These are phyloP conservation scores for Leptomonas seymouri DNA, from an alignment of 208 protist species.

Conservation along the genomic window DNA sequence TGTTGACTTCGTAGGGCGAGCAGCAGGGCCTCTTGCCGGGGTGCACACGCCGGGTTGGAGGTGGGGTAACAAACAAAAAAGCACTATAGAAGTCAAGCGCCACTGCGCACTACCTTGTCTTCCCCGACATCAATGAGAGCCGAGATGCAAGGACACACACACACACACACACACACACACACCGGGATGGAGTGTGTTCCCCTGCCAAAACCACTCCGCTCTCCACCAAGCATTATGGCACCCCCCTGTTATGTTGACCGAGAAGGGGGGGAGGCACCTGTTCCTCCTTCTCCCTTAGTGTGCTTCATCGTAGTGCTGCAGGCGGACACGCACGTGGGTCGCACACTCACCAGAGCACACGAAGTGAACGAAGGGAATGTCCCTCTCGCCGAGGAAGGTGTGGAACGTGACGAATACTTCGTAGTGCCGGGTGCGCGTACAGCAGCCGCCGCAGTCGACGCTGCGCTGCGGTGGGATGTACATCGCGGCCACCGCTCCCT, in stretches of 20 bases:
- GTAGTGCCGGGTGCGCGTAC: conserved; percentile 58
- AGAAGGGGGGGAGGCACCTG: too few species aligned
- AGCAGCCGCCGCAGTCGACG: conserved; percentile 83
- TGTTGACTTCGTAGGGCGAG: too few species aligned
- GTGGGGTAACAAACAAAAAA: not conserved
- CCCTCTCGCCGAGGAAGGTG: conserved; percentile 28
- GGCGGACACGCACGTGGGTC: conserved; percentile 44
- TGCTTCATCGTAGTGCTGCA: conserved; percentile 51
- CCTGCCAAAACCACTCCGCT: too few species aligned
- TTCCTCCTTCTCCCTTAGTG: conserved; percentile 16
- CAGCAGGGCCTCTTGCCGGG: too few species aligned
- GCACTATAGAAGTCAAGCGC: too few species aligned
- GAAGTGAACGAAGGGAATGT: conserved; percentile 77
- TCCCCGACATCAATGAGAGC: not conserved
- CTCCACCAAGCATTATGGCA: too few species aligned
- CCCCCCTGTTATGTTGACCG: too few species aligned
- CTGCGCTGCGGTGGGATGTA: conserved; percentile 49
- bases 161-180: not conserved
- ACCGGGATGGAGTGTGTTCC: not conserved
- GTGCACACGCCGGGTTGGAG: too few species aligned
- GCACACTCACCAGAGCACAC: conserved; percentile 68
- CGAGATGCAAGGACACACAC: not conserved
- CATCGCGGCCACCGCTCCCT: conserved; percentile 45
- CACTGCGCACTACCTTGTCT: not conserved
- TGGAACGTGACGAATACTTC: conserved; percentile 67